Conservation (phyloP, 2,329 filamentous ascomycete genomes). For the Myotisia sp. region DNA sequence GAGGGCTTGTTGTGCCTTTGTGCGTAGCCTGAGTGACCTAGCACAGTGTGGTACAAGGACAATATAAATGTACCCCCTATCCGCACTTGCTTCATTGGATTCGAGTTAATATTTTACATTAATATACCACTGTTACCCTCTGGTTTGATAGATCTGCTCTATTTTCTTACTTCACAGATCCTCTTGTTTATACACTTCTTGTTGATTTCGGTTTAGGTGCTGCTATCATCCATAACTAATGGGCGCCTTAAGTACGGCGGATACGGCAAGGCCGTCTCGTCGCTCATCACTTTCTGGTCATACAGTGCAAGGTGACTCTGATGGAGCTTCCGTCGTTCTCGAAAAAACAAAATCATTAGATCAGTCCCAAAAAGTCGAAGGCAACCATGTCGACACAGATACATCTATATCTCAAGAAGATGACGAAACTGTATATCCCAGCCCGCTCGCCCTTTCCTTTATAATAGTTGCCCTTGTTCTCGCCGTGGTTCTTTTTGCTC, state of each 20-base stretch:
- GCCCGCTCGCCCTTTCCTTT: constrained; percentile 7
- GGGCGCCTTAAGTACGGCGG: constrained; percentile 3
- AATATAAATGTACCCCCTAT: too few species aligned
- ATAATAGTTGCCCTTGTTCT: constrained; percentile 10
- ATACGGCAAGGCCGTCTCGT: constrained; percentile 1
- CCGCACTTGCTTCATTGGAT: too few species aligned
- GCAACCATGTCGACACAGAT: neutral
- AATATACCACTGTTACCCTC: too few species aligned
- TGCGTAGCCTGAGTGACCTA: too few species aligned
- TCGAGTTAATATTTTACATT: too few species aligned
- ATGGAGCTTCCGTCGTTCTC: neutral
- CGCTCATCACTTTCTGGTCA: constrained; percentile 4
- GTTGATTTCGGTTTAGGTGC: too few species aligned
- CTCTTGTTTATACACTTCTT: too few species aligned
- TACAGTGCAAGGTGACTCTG: constrained; percentile 6
- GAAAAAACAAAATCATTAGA: constrained; percentile 4
- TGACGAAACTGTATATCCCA: constrained; percentile 7
- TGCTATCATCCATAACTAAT: too few species aligned
- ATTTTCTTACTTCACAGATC: too few species aligned
- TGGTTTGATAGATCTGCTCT: too few species aligned
- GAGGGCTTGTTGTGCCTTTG: too few species aligned
- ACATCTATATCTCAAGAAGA: neutral
- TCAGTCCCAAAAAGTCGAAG: neutral
- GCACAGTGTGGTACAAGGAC: too few species aligned
- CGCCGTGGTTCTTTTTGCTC: constrained; percentile 10